Evolutionary conservation across 192 early-diverging fungal genomes (phyloP), one percentile per base, ranked within the genome.

Genomic region (Entomortierella chlamydospora): DNA sequence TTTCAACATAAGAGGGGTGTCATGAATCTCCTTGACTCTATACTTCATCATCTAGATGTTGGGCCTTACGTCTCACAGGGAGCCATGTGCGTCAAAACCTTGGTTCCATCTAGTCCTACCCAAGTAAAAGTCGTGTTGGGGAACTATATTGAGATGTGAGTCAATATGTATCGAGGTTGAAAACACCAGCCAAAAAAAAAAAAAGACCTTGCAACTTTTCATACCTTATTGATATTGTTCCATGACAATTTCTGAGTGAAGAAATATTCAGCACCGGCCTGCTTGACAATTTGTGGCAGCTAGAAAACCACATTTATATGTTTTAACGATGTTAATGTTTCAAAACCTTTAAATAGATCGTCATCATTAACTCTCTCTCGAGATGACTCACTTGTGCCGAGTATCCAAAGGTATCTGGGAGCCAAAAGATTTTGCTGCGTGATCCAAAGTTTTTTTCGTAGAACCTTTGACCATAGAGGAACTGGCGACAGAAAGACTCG

Each of bases 191-290:
- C 11, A 22, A n/a, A n/a, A n/a, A n/a, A n/a, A n/a, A n/a, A n/a
- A n/a, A n/a, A n/a, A n/a, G n/a, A n/a, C n/a, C n/a, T n/a, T n/a
- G n/a, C n/a, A n/a, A n/a, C n/a, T n/a, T n/a, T n/a, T n/a, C n/a
- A n/a, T 63, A 89, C 86, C 81, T 95, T 94, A 86, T 99, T 99
- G 78, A 99, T 95, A 79, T 96, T 98, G 85, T 99, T 99, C 98
- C 98, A 99, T 25, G 95, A 96, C 47, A 99, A 84, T 80, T 99
- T 99, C 80, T 99, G 98, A 4, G 98, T 99, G 81, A 98, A 99
- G 66, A 99, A 99, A 82, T 97, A 99, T 80, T 95, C 83, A 58
- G 95, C 83, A 49, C 87, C 95, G 0, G 95, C 78, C 49, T 85
- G 83, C 31, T 87, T 77, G 26, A 96, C 85, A 41, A 99, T 96